phyloP scores from a whole-genome alignment of 441 rosid genomes.

The Aleurites moluccanus region DNA sequence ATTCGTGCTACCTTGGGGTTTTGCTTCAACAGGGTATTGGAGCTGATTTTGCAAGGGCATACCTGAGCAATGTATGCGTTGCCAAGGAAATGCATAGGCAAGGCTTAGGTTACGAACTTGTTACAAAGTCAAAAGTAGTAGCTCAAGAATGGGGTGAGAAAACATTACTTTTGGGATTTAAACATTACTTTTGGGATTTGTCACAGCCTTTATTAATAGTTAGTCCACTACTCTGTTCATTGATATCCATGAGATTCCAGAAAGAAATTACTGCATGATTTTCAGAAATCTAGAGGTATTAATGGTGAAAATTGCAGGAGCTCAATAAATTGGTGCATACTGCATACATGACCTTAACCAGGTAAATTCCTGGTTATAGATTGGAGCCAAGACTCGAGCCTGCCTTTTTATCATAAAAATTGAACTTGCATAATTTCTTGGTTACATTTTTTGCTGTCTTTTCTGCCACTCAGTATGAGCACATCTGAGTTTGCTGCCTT shows the following conservation, averaged over 20 bases:
- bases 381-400: no score
- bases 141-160: constrained; percentile 82
- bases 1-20: constrained; percentile 1
- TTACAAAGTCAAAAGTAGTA: constrained; percentile 58
- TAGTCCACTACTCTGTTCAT: background rate
- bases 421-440: no score
- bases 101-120: constrained; percentile 68
- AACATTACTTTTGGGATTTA: background rate
- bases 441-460: no score
- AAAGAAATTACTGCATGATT: background rate
- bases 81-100: constrained; percentile 82
- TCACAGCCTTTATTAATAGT: background rate
- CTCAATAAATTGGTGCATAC: no score
- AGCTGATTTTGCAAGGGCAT: constrained; percentile 76
- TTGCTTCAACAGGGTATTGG: constrained; percentile 51
- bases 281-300: background rate
- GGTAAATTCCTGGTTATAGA: no score
- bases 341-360: no score
- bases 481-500: background rate
- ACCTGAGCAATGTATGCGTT: constrained; percentile 88
- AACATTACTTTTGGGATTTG: background rate
- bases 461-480: no score
- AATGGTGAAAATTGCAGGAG: no score
- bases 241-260: background rate
- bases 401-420: no score